Base-by-base conservation (phyloP, 306 rosid species). In the Gastrolobium villosum region DNA sequence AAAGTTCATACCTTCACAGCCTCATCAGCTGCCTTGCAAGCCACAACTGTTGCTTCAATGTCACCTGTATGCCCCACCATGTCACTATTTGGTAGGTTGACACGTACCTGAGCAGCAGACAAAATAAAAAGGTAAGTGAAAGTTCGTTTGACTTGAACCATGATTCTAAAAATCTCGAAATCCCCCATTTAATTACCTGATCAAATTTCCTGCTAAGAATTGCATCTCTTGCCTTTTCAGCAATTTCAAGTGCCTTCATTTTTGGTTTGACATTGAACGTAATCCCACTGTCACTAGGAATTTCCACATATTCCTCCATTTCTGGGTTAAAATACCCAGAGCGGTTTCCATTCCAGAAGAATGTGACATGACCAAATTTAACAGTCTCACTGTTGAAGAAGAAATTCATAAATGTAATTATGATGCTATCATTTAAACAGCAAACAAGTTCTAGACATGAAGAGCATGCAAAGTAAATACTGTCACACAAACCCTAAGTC, bases 301-400 rank as follows among this genome's bases (percentile, higher is more conserved):
- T 77, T 90, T 96, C 97, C 39, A 93, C 94, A 70, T 96, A 96
- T 41, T 93, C 87, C 77, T 96, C 99, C 93, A 96, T 43, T 36
- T 89, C 73, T 57, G 72, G 2, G 14, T 93, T 87, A 52, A 96
- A 96, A 81, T 69, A 96, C 50, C 99, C 99, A 70, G 99, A 93
- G 15, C 98, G 98, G 76, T 93, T 96, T 57, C 99, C 99, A 36
- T 96, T 96, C 99, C 99, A 96, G 87, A 96, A 93, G 87, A 96
- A 93, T 39, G 99, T 96, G 78, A 96, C 99, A 36, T 96, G 99
- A 52, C 99, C 99, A 75, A 96, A 96, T 56, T 96, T 96, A 45
- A 96, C 99, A 70, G 99, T 96, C 87, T 96, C 99, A 62, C 99
- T 96, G 90, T 79, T 13, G 37, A 66, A 48, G 62, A 75, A 64